These are phyloP conservation scores for Pythium periplocum DNA, from an alignment of 352 stramenopile species.

Conservation along the genomic window DNA sequence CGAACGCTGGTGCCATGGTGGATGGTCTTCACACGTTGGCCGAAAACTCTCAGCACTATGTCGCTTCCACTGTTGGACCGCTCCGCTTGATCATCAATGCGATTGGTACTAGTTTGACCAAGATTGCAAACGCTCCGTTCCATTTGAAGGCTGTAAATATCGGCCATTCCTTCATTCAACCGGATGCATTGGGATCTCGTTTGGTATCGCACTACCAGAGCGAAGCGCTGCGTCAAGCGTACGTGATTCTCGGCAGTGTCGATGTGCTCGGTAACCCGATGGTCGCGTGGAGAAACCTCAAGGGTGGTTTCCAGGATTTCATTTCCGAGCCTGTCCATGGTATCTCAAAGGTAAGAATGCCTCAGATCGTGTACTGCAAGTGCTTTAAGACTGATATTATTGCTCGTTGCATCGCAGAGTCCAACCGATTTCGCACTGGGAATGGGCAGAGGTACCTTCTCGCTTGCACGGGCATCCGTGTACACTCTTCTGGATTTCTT, in stretches of 20 bases:
- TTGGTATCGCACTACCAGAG: conserved; percentile 84
- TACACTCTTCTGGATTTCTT: conserved; percentile 88
- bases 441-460: conserved; percentile 76
- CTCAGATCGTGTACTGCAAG: not conserved
- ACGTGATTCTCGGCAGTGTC: conserved; percentile 84
- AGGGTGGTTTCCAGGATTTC: conserved; percentile 76
- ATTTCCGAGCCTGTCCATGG: conserved; percentile 77
- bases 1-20: conserved; percentile 55
- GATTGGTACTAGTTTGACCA: conserved; percentile 82
- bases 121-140: conserved; percentile 87
- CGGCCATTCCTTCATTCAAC: conserved; percentile 82
- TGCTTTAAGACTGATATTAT: not conserved
- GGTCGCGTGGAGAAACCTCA: conserved; percentile 84
- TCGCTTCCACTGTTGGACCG: conserved; percentile 61
- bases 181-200: conserved; percentile 58
- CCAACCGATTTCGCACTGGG: conserved; percentile 75
- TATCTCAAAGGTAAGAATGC: conserved; percentile 44
- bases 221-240: conserved; percentile 82
- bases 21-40: conserved; percentile 41
- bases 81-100: conserved; percentile 82
- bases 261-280: conserved; percentile 87
- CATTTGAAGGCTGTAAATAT: conserved; percentile 71
- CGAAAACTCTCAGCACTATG: conserved; percentile 12
- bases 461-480: conserved; percentile 74
- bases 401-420: conserved; percentile 24